These are phyloP conservation scores for Saccharomycopsis sp. DNA, from an alignment of 805 yeast genomes.

Conservation along the genomic window DNA sequence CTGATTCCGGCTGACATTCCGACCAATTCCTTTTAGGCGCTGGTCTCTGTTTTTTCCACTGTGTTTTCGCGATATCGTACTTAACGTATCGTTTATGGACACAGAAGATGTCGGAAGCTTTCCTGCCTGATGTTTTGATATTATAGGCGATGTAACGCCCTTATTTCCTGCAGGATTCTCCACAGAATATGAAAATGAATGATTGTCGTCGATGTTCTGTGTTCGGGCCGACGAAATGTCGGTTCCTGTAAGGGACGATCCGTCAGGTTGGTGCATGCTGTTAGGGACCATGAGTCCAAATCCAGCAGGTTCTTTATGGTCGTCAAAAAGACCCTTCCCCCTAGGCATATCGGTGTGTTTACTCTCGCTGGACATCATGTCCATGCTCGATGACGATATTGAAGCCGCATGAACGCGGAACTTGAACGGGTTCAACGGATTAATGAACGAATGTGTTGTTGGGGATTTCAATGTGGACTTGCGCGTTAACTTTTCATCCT, in stretches of 20 bases:
- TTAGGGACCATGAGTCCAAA: neutral
- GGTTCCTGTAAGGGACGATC: neutral
- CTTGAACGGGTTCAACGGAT: constrained; percentile 9
- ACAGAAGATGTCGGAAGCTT: neutral
- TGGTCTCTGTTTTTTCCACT: neutral
- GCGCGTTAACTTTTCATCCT: neutral
- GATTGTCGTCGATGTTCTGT: neutral
- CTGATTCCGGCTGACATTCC: neutral
- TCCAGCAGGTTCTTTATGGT: neutral
- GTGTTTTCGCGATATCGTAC: neutral
- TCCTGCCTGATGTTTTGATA: neutral
- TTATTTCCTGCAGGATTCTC: neutral
- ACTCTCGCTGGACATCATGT: neutral
- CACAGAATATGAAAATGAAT: neutral
- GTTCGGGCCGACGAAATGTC: neutral
- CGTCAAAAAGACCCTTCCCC: too few species aligned
- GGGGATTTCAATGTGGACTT: neutral
- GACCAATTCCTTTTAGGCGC: neutral
- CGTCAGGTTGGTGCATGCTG: neutral
- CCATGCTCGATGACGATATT: neutral
- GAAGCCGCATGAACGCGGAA: neutral
- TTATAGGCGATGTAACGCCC: neutral
- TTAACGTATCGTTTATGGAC: neutral
- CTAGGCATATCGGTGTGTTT: too few species aligned
- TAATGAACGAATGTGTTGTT: neutral